Evolutionary conservation across 73 alveolate genomes (phyloP).

Genomic region (Paramecium primaurelia): DNA sequence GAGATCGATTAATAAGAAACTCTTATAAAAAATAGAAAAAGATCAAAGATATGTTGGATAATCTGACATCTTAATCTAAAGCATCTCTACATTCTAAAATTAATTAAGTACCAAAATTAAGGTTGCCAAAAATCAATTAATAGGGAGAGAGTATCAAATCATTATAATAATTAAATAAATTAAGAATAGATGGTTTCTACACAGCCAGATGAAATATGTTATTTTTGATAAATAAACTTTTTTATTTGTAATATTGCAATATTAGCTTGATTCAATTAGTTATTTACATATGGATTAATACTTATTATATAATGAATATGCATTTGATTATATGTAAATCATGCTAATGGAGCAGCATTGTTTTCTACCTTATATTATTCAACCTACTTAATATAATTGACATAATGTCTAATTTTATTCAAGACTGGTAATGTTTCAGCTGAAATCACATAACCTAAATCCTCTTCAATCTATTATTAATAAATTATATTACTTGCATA

Average conservation of each 20-base stretch:
- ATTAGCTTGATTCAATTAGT: not conserved
- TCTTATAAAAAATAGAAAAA: not conserved
- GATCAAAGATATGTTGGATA: not conserved
- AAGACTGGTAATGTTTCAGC: constrained; percentile 82
- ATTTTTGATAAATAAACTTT: not conserved
- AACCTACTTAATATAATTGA: constrained; percentile 73
- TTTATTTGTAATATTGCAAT: not conserved
- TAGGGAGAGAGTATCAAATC: not conserved
- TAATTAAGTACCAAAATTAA: not conserved
- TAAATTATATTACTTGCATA: constrained; percentile 56
- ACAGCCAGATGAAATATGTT: constrained; percentile 12
- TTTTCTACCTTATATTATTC: constrained; percentile 75
- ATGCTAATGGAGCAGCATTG: constrained; percentile 50
- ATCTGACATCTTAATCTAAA: not conserved
- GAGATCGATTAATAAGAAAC: not conserved
- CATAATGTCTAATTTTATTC: constrained; percentile 81
- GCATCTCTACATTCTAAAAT: not conserved
- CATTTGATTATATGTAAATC: constrained; percentile 26
- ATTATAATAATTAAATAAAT: not conserved
- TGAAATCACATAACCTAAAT: constrained; percentile 77
- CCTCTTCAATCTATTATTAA: constrained; percentile 68
- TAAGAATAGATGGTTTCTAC: not conserved
- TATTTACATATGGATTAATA: not conserved
- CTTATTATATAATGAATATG: not conserved
- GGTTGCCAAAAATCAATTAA: not conserved